Conservation (phyloP, 768 basidiomycete species). For the Favolaschia claudopus region DNA sequence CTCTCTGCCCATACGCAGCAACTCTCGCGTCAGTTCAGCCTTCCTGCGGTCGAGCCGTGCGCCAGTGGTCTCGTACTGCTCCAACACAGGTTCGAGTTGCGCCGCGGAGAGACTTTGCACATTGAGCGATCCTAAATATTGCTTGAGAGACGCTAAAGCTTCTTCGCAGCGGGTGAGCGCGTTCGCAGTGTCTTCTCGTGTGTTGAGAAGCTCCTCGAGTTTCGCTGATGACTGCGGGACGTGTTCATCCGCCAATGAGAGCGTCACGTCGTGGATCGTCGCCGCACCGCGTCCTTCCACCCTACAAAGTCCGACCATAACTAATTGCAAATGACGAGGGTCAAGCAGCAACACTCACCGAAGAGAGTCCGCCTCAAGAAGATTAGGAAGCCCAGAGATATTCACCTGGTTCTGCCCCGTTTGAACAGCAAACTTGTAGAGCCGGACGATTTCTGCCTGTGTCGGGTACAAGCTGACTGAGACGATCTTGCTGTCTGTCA, state of each 20-base stretch:
- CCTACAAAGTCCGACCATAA: conserved; percentile 30
- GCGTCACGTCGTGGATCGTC: conserved; percentile 54
- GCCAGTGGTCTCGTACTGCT: conserved; percentile 42
- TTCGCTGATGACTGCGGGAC: conserved; percentile 32
- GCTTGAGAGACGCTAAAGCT: conserved; percentile 37
- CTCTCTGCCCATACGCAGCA: conserved; percentile 31
- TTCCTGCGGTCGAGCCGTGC: conserved; percentile 42
- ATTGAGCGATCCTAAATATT: conserved; percentile 44
- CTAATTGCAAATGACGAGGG: neutral
- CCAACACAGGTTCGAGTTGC: conserved; percentile 38
- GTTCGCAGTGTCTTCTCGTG: conserved; percentile 35
- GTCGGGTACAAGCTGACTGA: conserved; percentile 50
- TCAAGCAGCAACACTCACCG: conserved; percentile 34
- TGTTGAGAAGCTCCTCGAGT: conserved; percentile 33
- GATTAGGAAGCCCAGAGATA: conserved; percentile 47
- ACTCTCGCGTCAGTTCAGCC: conserved; percentile 37
- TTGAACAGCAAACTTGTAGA: conserved; percentile 46
- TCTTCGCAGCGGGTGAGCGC: conserved; percentile 41
- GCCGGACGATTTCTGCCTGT: conserved; percentile 50
- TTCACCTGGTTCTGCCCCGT: conserved; percentile 50
- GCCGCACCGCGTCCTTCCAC: conserved; percentile 54
- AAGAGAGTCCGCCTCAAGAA: conserved; percentile 47
- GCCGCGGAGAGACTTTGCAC: conserved; percentile 40
- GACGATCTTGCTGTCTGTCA: conserved; percentile 44
- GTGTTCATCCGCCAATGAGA: conserved; percentile 23